phyloP scores from a whole-genome alignment of 2,329 filamentous ascomycete genomes.

The Pseudogymnoascus sp. region DNA sequence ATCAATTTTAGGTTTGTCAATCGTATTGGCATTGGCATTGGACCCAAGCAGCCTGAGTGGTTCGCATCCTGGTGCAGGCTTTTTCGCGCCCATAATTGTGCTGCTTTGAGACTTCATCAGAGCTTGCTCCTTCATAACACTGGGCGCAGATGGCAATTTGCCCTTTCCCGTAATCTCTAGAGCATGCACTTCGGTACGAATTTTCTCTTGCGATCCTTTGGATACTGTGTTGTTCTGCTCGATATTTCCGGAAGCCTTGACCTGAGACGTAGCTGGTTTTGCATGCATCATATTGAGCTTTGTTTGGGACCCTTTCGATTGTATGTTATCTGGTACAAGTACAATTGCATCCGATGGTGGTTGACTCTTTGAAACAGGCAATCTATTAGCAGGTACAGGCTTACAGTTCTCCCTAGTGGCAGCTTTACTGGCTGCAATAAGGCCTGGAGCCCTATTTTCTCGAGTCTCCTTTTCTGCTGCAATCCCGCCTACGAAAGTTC shows the following conservation, averaged over 20 bases:
- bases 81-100: conserved; percentile 21
- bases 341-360: not conserved
- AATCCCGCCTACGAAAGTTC: not conserved
- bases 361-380: not conserved
- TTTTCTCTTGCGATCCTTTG: not conserved
- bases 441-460: not conserved
- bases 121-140: conserved; percentile 15
- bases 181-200: conserved; percentile 16
- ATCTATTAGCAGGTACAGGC: not conserved
- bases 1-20: conserved; percentile 11
- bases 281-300: conserved; percentile 11
- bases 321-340: not conserved
- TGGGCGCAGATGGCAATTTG: not conserved
- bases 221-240: conserved; percentile 10
- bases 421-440: not conserved
- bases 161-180: conserved; percentile 13
- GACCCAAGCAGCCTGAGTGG: not conserved
- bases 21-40: not conserved
- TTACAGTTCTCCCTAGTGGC: not conserved
- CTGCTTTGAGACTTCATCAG: conserved; percentile 23
- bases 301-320: not conserved
- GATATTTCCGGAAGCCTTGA: not conserved
- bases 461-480: not conserved
- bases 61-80: conserved; percentile 6
- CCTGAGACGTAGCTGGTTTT: conserved; percentile 20